Evolutionary conservation across 2,329 filamentous ascomycete species (phyloP).

Genomic region (Colletotrichum sp.): DNA sequence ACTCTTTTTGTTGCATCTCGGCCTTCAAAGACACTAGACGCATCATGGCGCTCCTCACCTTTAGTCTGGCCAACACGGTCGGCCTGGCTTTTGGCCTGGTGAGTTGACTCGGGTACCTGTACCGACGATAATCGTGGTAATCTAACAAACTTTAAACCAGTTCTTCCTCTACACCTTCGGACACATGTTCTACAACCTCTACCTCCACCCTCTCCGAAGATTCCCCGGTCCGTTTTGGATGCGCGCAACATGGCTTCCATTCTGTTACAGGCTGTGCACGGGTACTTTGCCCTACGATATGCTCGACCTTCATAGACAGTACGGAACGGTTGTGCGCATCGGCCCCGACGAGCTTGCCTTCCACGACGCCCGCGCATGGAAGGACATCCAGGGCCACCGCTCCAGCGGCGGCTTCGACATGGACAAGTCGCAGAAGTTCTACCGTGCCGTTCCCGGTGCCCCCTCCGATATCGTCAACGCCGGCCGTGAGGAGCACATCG

Average conservation of each 20-base stretch:
- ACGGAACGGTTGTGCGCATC: constrained; percentile 51
- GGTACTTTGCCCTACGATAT: constrained; percentile 32
- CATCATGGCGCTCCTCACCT: constrained; percentile 1
- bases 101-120: neutral
- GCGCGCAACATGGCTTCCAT: neutral
- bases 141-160: neutral
- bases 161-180: neutral
- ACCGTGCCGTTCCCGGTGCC: neutral
- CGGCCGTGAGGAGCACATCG: constrained; percentile 10
- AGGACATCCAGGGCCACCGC: constrained; percentile 44
- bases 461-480: constrained; percentile 22
- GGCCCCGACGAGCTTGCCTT: constrained; percentile 53
- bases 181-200: constrained; percentile 28
- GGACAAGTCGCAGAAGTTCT: constrained; percentile 13
- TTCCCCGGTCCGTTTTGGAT: constrained; percentile 31
- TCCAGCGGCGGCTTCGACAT: constrained; percentile 10
- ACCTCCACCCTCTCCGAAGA: constrained; percentile 33
- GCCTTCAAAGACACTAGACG: neutral
- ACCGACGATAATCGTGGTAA: neutral
- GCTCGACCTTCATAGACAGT: constrained; percentile 38
- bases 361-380: constrained; percentile 37
- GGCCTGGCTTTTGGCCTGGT: neutral
- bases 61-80: constrained; percentile 1
- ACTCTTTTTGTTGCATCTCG: neutral
- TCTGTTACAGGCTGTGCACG: constrained; percentile 12